Evolutionary conservation across 2,329 filamentous ascomycete species (phyloP).

Genomic region (Dendryphion nanum): DNA sequence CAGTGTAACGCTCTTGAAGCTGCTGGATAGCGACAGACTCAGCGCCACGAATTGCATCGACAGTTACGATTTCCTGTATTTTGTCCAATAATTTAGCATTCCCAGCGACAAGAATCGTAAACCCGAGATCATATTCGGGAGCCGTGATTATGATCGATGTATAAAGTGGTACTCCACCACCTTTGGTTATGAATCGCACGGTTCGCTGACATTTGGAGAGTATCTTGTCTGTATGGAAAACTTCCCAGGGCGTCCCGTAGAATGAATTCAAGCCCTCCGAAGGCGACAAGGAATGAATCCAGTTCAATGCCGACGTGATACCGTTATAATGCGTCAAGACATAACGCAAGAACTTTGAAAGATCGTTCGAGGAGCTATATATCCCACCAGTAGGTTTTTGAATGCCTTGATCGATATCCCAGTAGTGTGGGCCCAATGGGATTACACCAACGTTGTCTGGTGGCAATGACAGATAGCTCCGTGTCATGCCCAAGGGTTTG

Average conservation of each 20-base stretch:
- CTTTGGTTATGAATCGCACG: conserved; percentile 48
- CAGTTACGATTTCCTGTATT: conserved; percentile 29
- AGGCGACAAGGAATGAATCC: conserved; percentile 43
- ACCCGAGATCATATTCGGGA: conserved; percentile 45
- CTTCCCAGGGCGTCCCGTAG: conserved; percentile 52
- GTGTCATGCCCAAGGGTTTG: conserved; percentile 33
- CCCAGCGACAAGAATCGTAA: conserved; percentile 43
- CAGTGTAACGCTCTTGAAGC: conserved; percentile 26
- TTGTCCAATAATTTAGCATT: conserved; percentile 15
- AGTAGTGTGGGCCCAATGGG: conserved; percentile 36
- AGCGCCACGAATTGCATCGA: conserved; percentile 29
- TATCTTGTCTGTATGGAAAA: conserved; percentile 42
- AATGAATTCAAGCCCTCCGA: conserved; percentile 37
- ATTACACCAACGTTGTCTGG: conserved; percentile 41
- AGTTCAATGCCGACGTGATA: conserved; percentile 43
- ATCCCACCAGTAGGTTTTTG: conserved; percentile 47
- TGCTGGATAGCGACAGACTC: conserved; percentile 31
- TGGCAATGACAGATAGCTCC: conserved; percentile 24
- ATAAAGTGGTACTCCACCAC: conserved; percentile 45
- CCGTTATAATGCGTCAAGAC: conserved; percentile 43
- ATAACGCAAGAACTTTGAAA: conserved; percentile 46
- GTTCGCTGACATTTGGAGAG: conserved; percentile 35
- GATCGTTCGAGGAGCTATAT: conserved; percentile 41
- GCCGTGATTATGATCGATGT: conserved; percentile 39
- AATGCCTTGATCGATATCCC: conserved; percentile 43